Base-by-base conservation (phyloP, 805 yeast species). In the Cephaloascus albidus region DNA sequence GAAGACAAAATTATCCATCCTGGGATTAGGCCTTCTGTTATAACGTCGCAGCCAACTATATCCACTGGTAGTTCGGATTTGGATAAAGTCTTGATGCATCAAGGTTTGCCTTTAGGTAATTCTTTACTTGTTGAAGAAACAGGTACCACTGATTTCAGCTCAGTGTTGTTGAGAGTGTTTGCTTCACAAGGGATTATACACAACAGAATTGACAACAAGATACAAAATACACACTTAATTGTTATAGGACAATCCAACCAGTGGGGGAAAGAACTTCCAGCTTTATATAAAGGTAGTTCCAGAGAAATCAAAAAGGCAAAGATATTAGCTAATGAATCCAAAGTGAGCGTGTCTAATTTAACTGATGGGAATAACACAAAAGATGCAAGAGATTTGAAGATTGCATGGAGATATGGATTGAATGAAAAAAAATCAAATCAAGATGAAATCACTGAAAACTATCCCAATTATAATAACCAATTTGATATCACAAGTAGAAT, bases 391-490 rank as follows among this genome's bases (percentile, higher is more conserved):
- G 85, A 81, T 46, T 63, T 89, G 70, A 85, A 81, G 53, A 89
- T 89, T 48, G 97, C 97, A 1, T 89, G 97, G 97, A 74, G 97
- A 51, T 89, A 89, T 52, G 93, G 90, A 0, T 49, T 72, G 37
- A 48, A 52, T 38, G 55, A 46, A 47, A 51, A 42, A 32, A 45
- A 36, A 40, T 43, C 12, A 41, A 42, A 3, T 36, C 41, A 32
- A 20, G 51, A 43, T 36, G 38, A 38, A 4, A 68, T 43, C 14
- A 40, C 55, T 1, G 60, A 49, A 4, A 54, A 58, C 2, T 65
- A 68, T 47, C 79, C 79, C 33, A 55, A 78, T 45, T 86, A 77
- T 55, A 72, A 60, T 43, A 65, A 77, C 43, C 81, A 76, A 46
- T 85, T 87, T 56, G 96, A 87, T 51, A 78, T 86, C 40, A 85